phyloP scores from a whole-genome alignment of 306 rosid genomes.

The Sicyos baderoa region DNA sequence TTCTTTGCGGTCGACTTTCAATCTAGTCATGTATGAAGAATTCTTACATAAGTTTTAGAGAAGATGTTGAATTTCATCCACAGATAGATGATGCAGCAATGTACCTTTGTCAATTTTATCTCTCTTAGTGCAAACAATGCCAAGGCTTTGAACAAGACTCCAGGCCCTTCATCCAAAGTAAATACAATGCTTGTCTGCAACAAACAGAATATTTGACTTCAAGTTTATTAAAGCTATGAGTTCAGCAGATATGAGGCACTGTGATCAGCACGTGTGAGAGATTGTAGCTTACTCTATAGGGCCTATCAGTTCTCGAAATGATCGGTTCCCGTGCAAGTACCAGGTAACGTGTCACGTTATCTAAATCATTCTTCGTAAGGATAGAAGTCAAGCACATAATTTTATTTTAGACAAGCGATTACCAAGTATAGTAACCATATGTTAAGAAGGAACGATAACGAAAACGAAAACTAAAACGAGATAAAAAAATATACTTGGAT shows the following conservation, averaged over 20 bases:
- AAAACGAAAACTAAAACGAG: neutral
- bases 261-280: neutral
- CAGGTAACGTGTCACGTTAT: constrained; percentile 66
- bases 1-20: constrained; percentile 73
- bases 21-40: constrained; percentile 34
- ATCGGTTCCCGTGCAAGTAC: constrained; percentile 81
- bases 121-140: constrained; percentile 72
- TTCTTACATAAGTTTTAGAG: neutral
- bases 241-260: neutral
- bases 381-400: neutral
- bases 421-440: neutral
- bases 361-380: constrained; percentile 42
- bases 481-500: constrained; percentile 47
- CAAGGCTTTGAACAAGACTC: constrained; percentile 74
- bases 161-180: constrained; percentile 80
- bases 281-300: constrained; percentile 43
- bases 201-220: constrained; percentile 19
- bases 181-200: constrained; percentile 77
- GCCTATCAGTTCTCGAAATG: constrained; percentile 54
- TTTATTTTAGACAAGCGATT: neutral
- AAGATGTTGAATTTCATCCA: neutral
- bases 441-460: neutral
- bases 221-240: constrained; percentile 19
- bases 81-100: neutral
- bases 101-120: constrained; percentile 65